phyloP scores from a whole-genome alignment of 225 moss, liverwort and hornwort genomes.

The Marchantia paleacea region DNA sequence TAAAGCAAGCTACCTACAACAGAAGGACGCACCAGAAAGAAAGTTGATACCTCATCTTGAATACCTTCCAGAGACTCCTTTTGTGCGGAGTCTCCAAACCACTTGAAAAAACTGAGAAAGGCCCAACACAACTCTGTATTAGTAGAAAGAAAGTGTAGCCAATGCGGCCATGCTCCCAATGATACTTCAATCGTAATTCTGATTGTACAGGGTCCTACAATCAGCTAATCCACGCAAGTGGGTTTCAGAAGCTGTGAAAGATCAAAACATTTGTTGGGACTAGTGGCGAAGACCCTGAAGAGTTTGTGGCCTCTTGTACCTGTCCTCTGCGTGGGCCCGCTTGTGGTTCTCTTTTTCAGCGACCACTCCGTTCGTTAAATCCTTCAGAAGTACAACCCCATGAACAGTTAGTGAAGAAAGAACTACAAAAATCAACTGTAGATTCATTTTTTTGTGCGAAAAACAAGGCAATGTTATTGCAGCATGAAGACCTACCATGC shows the following conservation, averaged over 20 bases:
- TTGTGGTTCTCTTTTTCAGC: constrained; percentile 84
- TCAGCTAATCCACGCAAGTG: neutral
- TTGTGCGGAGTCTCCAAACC: constrained; percentile 83
- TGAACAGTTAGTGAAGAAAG: neutral
- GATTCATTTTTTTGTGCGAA: too few species aligned
- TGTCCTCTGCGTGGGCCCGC: constrained; percentile 74
- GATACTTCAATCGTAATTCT: neutral
- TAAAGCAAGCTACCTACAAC: neutral
- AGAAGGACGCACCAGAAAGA: neutral
- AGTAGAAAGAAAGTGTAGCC: too few species aligned
- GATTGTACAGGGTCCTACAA: neutral
- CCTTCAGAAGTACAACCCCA: constrained; percentile 38
- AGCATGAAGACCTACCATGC: constrained; percentile 63
- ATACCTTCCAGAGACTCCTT: constrained; percentile 85
- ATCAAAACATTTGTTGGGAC: too few species aligned
- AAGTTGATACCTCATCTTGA: constrained; percentile 79
- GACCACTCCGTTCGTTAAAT: constrained; percentile 85
- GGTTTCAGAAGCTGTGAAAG: neutral
- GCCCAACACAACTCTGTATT: neutral
- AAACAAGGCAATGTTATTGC: too few species aligned
- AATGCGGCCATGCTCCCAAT: neutral
- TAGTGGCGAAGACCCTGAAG: too few species aligned
- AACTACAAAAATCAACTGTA: too few species aligned
- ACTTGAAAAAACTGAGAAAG: constrained; percentile 88
- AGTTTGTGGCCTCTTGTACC: constrained; percentile 33